These are phyloP conservation scores for Taxillus chinensis DNA, from an alignment of 164 flowering plant species.

Conservation along the genomic window DNA sequence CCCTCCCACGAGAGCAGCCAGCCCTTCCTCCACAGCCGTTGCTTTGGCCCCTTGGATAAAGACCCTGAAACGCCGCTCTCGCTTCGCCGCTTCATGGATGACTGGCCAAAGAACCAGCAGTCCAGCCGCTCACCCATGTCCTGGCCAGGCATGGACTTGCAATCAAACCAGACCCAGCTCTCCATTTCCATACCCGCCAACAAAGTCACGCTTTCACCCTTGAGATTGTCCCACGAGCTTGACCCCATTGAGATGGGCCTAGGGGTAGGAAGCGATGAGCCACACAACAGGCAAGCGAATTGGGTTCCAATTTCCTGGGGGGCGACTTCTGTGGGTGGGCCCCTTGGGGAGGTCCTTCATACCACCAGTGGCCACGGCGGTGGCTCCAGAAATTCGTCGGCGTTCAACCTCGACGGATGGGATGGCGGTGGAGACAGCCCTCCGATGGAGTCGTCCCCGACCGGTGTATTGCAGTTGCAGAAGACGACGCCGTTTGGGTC, in stretches of 20 bases:
- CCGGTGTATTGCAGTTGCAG: conserved; percentile 46
- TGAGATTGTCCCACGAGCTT: conserved; percentile 42
- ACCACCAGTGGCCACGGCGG: conserved; percentile 20
- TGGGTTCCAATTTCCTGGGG: conserved; percentile 31
- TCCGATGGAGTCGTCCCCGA: conserved; percentile 56
- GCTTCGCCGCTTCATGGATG: conserved; percentile 57
- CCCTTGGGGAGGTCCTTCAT: conserved; percentile 76
- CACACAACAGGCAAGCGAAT: conserved; percentile 29
- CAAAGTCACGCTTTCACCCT: conserved; percentile 39
- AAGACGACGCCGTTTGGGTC: conserved; percentile 49
- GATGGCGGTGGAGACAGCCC: conserved; percentile 27
- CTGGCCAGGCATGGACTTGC: conserved; percentile 43
- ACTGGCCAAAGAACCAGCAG: conserved; percentile 49
- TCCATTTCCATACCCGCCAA: conserved; percentile 9
- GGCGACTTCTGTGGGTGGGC: conserved; percentile 76
- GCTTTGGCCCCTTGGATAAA: no score
- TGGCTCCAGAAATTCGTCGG: conserved; percentile 26
- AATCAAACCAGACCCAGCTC: conserved; percentile 41
- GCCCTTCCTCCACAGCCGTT: no score
- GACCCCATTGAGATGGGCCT: conserved; percentile 54
- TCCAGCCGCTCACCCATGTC: conserved; percentile 23
- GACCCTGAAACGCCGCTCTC: conserved; percentile 26
- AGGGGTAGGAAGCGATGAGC: conserved; percentile 36
- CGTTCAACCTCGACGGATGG: conserved; percentile 60
- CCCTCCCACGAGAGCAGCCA: no score